Percentiles rank a stretch among this genome's conserved stretches.
These are phyloP conservation scores for Umbelopsis isabellina DNA, from an alignment of 192 early-diverging fungal species.

Conservation along the genomic window DNA sequence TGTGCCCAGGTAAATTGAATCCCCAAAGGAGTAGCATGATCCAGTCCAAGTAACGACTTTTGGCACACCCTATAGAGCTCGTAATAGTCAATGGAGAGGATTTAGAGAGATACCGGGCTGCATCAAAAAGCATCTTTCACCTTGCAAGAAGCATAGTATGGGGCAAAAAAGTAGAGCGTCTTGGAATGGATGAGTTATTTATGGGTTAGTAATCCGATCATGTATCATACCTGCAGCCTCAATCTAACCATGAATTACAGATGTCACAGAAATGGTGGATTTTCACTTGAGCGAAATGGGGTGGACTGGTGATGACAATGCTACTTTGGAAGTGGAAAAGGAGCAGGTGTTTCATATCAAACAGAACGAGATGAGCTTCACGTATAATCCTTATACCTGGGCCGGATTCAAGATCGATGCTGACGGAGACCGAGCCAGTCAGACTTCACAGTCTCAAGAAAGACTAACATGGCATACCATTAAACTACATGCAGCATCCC, in stretches of 20 bases:
- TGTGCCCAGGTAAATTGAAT: conserved; percentile 30
- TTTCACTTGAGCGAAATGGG: conserved; percentile 21
- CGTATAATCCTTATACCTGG: conserved; percentile 19
- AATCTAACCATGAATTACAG: not conserved
- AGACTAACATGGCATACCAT: not conserved
- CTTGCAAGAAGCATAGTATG: conserved; percentile 31
- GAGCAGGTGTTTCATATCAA: not conserved
- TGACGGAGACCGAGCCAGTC: conserved; percentile 5
- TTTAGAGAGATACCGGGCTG: conserved; percentile 37
- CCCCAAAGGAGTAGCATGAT: not conserved
- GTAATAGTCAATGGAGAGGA: conserved; percentile 44
- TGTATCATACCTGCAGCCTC: not conserved
- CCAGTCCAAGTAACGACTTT: not conserved
- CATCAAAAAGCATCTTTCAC: conserved; percentile 37
- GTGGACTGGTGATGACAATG: not conserved
- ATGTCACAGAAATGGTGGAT: conserved; percentile 38
- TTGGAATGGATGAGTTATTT: conserved; percentile 47
- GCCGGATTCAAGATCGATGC: conserved; percentile 11
- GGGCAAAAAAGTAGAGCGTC: conserved; percentile 37
- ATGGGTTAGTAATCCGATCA: conserved; percentile 5
- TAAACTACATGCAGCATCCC: conserved; percentile 24
- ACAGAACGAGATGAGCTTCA: not conserved
- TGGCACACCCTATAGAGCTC: conserved; percentile 4
- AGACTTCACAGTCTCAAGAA: not conserved
- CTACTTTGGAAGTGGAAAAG: not conserved